These are phyloP conservation scores for Anisodus tanguticus DNA, from an alignment of 257 asterid species.

Conservation along the genomic window DNA sequence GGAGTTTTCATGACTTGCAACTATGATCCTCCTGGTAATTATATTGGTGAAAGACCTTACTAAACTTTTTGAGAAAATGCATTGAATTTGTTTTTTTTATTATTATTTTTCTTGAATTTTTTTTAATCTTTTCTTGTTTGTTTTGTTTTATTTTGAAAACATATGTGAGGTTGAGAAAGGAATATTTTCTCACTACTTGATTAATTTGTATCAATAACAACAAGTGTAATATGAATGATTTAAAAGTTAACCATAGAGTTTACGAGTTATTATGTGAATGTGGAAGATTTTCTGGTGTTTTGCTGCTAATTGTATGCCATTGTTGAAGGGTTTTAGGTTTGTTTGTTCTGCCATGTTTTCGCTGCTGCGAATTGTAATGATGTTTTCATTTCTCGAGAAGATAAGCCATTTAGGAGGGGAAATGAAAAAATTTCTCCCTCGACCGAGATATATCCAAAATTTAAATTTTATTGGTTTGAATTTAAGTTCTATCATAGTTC, in stretches of 20 bases:
- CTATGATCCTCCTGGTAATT: conserved; percentile 63
- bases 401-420: neutral
- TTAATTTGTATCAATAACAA: conserved; percentile 17
- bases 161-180: conserved; percentile 20
- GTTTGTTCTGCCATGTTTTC: neutral
- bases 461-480: too few relatives aligned
- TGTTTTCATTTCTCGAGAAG: conserved; percentile 7
- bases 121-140: neutral
- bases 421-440: too few relatives aligned
- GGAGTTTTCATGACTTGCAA: conserved; percentile 61
- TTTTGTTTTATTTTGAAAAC: neutral
- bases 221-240: conserved; percentile 25
- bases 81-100: neutral
- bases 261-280: neutral
- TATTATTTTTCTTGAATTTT: neutral
- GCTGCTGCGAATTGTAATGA: neutral
- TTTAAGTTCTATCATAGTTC: too few relatives aligned
- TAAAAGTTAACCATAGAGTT: neutral
- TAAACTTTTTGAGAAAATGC: neutral
- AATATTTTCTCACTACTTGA: conserved; percentile 1
- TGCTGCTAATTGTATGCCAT: neutral
- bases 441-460: too few relatives aligned
- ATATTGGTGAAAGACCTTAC: conserved; percentile 58
- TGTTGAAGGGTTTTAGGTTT: neutral
- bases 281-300: neutral